These are phyloP conservation scores for Draba incana DNA, from an alignment of 345 rosid species.

Conservation along the genomic window DNA sequence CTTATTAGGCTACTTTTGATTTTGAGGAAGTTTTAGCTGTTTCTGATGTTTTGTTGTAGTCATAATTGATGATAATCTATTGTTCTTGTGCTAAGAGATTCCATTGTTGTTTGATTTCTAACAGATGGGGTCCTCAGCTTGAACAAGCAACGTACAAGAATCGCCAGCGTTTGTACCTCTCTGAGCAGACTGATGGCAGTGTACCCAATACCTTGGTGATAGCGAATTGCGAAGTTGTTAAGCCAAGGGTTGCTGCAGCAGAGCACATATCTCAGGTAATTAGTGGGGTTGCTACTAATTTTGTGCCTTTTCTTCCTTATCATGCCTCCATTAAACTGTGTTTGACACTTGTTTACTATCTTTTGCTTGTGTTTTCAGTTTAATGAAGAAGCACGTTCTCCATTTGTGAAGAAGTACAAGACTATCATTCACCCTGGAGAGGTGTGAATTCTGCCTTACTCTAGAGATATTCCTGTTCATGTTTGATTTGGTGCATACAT, in stretches of 20 bases:
- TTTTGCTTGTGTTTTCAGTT: slow-evolving; percentile 56
- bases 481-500: slow-evolving; percentile 4
- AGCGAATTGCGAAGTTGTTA: slow-evolving; percentile 82
- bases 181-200: slow-evolving; percentile 92
- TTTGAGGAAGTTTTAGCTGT: neutral
- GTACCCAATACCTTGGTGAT: slow-evolving; percentile 88
- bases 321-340: too few species aligned
- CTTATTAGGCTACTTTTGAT: neutral
- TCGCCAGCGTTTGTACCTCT: slow-evolving; percentile 85
- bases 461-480: neutral
- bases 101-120: slow-evolving; percentile 15
- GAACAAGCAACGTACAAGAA: slow-evolving; percentile 82
- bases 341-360: slow-evolving; percentile 22
- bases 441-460: slow-evolving; percentile 50
- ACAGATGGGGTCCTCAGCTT: slow-evolving; percentile 92
- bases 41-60: slow-evolving; percentile 17
- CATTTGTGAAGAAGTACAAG: slow-evolving; percentile 97
- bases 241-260: slow-evolving; percentile 87
- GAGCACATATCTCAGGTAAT: slow-evolving; percentile 84
- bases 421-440: slow-evolving; percentile 99
- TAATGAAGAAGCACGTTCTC: slow-evolving; percentile 98
- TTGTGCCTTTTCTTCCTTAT: neutral
- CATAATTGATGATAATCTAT: slow-evolving; percentile 18
- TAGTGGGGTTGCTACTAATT: neutral
- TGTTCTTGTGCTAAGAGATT: slow-evolving; percentile 24